Evolutionary conservation across 2,329 filamentous ascomycete genomes (phyloP), one percentile per base, ranked within the genome.

Genomic region (Fusarium subtropicale): DNA sequence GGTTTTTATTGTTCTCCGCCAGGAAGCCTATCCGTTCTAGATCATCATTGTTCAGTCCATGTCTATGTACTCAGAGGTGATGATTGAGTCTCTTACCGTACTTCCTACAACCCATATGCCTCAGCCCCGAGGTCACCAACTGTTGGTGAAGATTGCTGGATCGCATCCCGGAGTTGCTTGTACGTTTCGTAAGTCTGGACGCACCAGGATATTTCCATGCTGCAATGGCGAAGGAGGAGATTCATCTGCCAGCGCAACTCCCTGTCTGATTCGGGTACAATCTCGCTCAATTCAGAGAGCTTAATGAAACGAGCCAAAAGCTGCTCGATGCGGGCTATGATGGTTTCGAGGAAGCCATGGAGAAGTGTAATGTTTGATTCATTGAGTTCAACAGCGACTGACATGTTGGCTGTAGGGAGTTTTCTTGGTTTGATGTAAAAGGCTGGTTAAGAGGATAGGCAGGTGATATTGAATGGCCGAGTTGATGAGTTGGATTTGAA

Each of bases 181-280:
- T 56, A 66, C 4, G 28, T 54, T 9, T 45, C 44, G 11, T 28
- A 46, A 3, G 38, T 62, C 2, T 20, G 24, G 39, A 54, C 38
- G 33, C 36, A 28, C 64, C 64, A 62, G n/a, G 30, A 15, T 9
- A 45, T n/a, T n/a, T 66, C 62, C 3, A 50, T 18, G 30, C 56
- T 46, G 26, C 57, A 58, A 11, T 66, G 53, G 5, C 20, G 44
- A 24, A 54, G 28, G 15, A 67, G 62, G 2, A 46, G 36, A 1
- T 58, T 39, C n/a, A 56, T 36, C 11, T 22, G 7, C 5, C 38
- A 42, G 3, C 28, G 18, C 12, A 30, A 36, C 7, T 44, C 33
- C 13, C 9, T 11, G 15, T 42, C n/a, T 7, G 51, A 20, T 36
- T 26, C 33, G 22, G 62, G 63, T 22, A 63, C 13, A 11, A 39